Evolutionary conservation across 2,329 filamentous ascomycete genomes (phyloP), one percentile per base, ranked within the genome.

Genomic region (Colletotrichum sp.): DNA sequence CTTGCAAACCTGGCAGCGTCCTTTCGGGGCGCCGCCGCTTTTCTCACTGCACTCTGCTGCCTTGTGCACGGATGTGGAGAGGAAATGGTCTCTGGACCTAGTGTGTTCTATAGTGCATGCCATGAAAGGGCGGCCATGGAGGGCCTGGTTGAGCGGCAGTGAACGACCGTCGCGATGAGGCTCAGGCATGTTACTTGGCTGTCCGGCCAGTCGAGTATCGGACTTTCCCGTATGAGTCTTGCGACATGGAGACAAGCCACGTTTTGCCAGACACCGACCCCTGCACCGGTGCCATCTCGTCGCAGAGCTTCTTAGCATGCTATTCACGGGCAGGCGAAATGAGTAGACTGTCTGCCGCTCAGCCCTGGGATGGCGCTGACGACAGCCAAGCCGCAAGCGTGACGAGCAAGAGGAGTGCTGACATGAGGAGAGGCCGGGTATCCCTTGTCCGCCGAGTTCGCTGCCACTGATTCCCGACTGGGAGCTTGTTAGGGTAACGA

Each of bases 41-140:
- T 89, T 88, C 89, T 90, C 89, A 88, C 88, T 89, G 84, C 86
- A 84, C 78, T 79, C 83, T 81, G 79, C 16, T 83, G 86, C 88
- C 85, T 84, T 75, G 83, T 71, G 88, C 82, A 83, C 81, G 83
- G 87, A 80, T 86, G 88, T 79, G 86, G 89, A 87, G 89, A 89
- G 89, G 88, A 83, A 75, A 67, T 16, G 38, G 38, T 6, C 8
- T 12, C 34, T 65, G 38, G 9, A 48, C n/a, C 38, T 12, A n/a
- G 3, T 12, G 9, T 9, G 3, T 4, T 6, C 6, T 7, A 7
- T 48, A 10, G 38, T 21, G 38, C 38, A n/a, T 48, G 38, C 4
- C 18, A 48, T 48, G 38, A 48, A 48, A 4, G 38, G 18, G 38
- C 38, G 9, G 18, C 18, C 18, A n/a, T 43, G 9, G 38, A 43